phyloP scores from a whole-genome alignment of 1,284 basidiomycete genomes.

The Rhodotorula sp. region DNA sequence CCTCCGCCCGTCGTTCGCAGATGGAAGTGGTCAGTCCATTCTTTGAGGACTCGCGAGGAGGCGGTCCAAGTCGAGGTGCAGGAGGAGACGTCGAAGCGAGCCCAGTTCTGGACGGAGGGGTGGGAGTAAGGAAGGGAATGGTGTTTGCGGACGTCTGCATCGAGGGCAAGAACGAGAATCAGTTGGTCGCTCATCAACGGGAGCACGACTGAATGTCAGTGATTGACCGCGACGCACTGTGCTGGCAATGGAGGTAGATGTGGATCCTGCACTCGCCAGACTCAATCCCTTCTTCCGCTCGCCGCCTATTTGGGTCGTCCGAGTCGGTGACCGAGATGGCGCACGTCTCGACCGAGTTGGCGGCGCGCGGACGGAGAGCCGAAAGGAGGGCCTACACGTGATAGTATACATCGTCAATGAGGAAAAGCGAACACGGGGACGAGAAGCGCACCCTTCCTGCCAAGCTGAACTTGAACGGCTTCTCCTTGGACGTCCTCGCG shows the following conservation, averaged over 20 bases:
- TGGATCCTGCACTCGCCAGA: slow-evolving; percentile 35
- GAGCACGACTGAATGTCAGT: not conserved
- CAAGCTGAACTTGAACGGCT: slow-evolving; percentile 22
- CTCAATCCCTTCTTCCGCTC: slow-evolving; percentile 16
- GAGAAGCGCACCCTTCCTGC: slow-evolving; percentile 17
- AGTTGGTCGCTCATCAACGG: not conserved
- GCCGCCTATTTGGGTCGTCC: slow-evolving; percentile 2
- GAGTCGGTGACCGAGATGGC: slow-evolving; percentile 19
- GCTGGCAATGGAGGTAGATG: slow-evolving; percentile 34
- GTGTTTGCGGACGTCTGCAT: slow-evolving; percentile 38
- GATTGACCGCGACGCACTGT: slow-evolving; percentile 22
- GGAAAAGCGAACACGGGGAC: not conserved
- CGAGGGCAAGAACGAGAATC: not conserved
- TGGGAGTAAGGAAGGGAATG: slow-evolving; percentile 35
- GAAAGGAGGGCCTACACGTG: slow-evolving; percentile 26
- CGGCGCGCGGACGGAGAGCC: slow-evolving; percentile 27
- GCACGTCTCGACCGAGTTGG: slow-evolving; percentile 30
- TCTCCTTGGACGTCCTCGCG: not conserved
- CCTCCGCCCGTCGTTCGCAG: not conserved
- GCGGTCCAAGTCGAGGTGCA: slow-evolving; percentile 32
- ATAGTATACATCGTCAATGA: not conserved
- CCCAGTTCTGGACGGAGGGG: slow-evolving; percentile 27
- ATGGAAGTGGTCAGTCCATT: slow-evolving; percentile 41
- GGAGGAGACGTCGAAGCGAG: slow-evolving; percentile 17
- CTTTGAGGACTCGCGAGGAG: slow-evolving; percentile 30